Base-by-base conservation (phyloP, 1,139 yeast species). In the Arxiozyma heterogenica region DNA sequence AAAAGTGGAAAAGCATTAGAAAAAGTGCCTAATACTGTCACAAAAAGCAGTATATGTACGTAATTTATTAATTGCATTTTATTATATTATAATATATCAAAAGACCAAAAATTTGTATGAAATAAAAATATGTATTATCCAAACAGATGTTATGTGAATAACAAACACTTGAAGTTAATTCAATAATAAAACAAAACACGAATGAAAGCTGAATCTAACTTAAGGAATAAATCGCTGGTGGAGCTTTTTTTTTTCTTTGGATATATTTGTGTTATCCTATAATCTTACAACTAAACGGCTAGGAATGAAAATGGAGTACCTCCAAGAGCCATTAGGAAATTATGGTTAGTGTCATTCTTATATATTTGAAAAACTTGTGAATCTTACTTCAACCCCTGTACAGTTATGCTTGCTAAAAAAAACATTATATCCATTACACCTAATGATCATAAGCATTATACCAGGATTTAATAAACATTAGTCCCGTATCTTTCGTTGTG, bases 1-100 rank as follows among this genome's bases (percentile, higher is more conserved):
- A 76, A 54, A 20, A 64, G 46, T 15, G 69, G 69, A 21, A 64
- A 54, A 46, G 65, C 65, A 41, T 53, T 47, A 41, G 59, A 39
- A 20, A 44, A 42, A n/a, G 49, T 7, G 2, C 34, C 8, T 11
- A 52, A 22, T 20, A 46, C 9, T 22, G 47, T 39, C n/a, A 38
- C 30, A 9, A 41, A 15, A 22, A 44, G 41, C 8, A 48, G 30
- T 25, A 42, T n/a, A 21, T 20, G 22, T 18, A 44, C n/a, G 12
- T 39, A n/a, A 17, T 45, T 39, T 7, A 41, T 17, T 5, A 30
- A 42, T 25, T 30, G 46, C 53, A 51, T 51, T 8, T 1, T 47
- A 9, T 27, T 6, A 44, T 25, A 15, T 23, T 15, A 17, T 25
- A n/a, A 44, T 44, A 25, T 21, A 34, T 45, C 15, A 34, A 34